phyloP scores from a whole-genome alignment of 306 rosid species.

The Prunus mume region DNA sequence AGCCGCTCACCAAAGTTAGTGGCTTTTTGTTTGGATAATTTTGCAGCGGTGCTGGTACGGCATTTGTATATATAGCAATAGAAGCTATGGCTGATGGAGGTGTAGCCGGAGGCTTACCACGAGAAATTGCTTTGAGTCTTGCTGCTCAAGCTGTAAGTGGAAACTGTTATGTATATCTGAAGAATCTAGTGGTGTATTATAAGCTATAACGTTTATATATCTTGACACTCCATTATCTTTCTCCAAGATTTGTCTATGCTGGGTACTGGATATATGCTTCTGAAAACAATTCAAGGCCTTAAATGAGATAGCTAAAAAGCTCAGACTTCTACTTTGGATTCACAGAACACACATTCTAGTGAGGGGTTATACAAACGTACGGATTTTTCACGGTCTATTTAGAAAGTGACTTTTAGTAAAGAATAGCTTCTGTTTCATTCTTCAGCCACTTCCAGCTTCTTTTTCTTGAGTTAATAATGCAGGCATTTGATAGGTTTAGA shows the following conservation, averaged over 20 bases:
- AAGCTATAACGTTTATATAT: background rate
- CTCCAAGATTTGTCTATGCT: background rate
- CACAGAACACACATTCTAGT: too few relatives aligned
- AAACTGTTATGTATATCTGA: background rate
- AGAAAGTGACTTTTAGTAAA: too few relatives aligned
- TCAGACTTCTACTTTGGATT: too few relatives aligned
- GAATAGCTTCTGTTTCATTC: too few relatives aligned
- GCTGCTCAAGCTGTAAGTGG: conserved; percentile 95
- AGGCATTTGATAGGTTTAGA: too few relatives aligned
- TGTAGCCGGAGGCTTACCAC: conserved; percentile 95
- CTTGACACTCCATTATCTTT: background rate
- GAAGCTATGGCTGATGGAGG: conserved; percentile 99
- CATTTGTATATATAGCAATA: conserved; percentile 75
- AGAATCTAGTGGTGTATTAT: background rate
- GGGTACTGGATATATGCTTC: background rate
- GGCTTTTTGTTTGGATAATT: background rate
- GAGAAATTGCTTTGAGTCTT: conserved; percentile 74
- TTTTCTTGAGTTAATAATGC: too few relatives aligned
- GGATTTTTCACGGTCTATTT: too few relatives aligned
- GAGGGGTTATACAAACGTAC: too few relatives aligned
- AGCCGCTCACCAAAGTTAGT: background rate
- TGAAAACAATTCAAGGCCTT: too few relatives aligned
- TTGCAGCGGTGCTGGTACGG: conserved; percentile 91
- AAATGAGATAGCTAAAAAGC: too few relatives aligned
- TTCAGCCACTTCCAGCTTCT: too few relatives aligned